Conservation (phyloP, 257 asterid species). For the Scutellaria baicalensis region DNA sequence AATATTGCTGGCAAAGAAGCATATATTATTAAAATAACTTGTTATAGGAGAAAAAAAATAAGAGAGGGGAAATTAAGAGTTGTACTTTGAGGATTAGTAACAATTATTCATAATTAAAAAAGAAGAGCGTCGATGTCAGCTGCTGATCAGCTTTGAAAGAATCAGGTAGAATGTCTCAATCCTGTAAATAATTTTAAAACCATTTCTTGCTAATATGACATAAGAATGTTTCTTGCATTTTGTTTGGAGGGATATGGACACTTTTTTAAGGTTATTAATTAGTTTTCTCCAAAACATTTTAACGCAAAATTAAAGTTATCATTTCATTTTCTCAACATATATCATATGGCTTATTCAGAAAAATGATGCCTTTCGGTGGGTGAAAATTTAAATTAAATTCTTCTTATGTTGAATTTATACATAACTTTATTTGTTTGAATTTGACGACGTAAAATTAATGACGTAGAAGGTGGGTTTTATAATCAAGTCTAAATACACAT, state of each 20-base stretch:
- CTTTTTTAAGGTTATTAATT: not conserved
- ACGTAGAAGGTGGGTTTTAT: too few species aligned
- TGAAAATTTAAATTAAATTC: too few species aligned
- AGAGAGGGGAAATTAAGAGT: not conserved
- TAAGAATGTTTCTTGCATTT: conserved; percentile 3
- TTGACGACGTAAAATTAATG: too few species aligned
- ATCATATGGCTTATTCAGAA: too few species aligned
- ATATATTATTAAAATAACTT: not conserved
- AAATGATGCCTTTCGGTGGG: too few species aligned
- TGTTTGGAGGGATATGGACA: conserved; percentile 3
- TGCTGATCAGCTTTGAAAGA: conserved; percentile 5
- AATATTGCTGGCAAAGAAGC: conserved; percentile 14
- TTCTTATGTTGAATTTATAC: too few species aligned
- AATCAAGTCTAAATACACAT: too few species aligned
- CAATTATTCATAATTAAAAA: not conserved
- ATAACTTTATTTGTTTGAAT: too few species aligned
- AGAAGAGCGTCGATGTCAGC: conserved; percentile 7
- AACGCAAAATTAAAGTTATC: too few species aligned
- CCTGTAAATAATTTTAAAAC: conserved; percentile 3
- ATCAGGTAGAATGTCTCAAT: conserved; percentile 30
- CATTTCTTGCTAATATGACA: conserved; percentile 4
- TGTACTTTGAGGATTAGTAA: conserved; percentile 5
- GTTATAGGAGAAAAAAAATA: not conserved
- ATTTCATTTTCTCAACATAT: too few species aligned
- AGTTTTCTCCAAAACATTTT: not conserved